Base-by-base conservation (phyloP, 768 basidiomycete genomes). In the Russula foetens region DNA sequence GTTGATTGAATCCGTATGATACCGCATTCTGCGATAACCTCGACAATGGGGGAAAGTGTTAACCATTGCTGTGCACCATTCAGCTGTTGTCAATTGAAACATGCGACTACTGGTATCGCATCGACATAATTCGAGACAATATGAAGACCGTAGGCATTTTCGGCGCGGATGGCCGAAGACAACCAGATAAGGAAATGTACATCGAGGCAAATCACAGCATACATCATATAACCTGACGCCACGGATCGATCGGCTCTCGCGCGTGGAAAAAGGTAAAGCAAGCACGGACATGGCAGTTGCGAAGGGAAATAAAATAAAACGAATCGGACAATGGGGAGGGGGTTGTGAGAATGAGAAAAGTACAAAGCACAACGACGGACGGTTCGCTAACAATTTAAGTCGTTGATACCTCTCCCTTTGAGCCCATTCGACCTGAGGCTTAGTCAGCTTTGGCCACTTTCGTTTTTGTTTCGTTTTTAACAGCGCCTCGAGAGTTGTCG, bases 171-270 rank as follows among this genome's bases (percentile, higher is more conserved):
- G 60, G 58, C 48, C 56, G 62, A 59, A 53, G 52, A 58, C 65
- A 66, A 66, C 63, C 62, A 51, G 52, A 56, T 66, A 60, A 45
- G 65, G 65, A 59, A 66, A 66, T 58, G 58, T 49, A 63, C 65
- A 62, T 66, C 65, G 65, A 66, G 65, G 65, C 65, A 31, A 52
- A 58, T 65, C 64, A 65, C 64, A 58, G 53, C 64, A 65, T 63
- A 60, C n/a, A 49, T 56, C 43, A 54, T 54, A 55, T 51, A 29
- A 46, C 55, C 45, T 52, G 49, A 29, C 61, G 62, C 64, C 64
- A 52, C 57, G 61, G 57, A 50, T 53, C 31, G 56, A 45, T 19
- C 38, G 9, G n/a, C 31, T n/a, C 56, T 12, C 35, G 59, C 50
- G 35, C 58, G 41, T 17, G 47, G 35, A 44, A 44, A 62, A 52